Evolutionary conservation across 2,329 filamentous ascomycete genomes (phyloP).

Genomic region (Calonectria pseudoreteaudii): DNA sequence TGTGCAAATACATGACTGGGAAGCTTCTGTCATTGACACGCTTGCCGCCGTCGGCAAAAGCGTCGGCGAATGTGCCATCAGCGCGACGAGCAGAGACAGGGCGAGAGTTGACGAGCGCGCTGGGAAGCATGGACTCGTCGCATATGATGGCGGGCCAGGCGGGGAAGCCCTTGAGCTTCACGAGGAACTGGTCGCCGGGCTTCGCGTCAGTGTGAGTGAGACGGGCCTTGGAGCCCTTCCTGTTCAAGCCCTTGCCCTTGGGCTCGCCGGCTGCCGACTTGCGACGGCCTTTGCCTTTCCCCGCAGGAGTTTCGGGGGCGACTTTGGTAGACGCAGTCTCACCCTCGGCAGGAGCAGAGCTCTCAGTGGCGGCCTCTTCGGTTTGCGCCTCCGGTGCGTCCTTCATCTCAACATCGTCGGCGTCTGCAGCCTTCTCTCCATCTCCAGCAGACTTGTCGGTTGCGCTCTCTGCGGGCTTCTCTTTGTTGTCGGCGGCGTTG

Average conservation of each 20-base stretch:
- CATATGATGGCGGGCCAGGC: slow-evolving; percentile 95
- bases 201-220: slow-evolving; percentile 81
- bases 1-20: slow-evolving; percentile 93
- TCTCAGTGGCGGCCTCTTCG: slow-evolving; percentile 45
- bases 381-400: slow-evolving; percentile 48
- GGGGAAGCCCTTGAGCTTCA: slow-evolving; percentile 93
- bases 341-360: slow-evolving; percentile 39
- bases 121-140: slow-evolving; percentile 93
- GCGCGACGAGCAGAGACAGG: slow-evolving; percentile 85
- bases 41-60: slow-evolving; percentile 89
- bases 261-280: slow-evolving; percentile 78
- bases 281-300: slow-evolving; percentile 68
- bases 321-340: slow-evolving; percentile 42
- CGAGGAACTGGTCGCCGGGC: slow-evolving; percentile 91
- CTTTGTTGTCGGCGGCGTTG: slow-evolving; percentile 43
- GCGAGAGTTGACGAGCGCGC: slow-evolving; percentile 78
- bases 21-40: slow-evolving; percentile 87
- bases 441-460: slow-evolving; percentile 43
- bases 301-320: slow-evolving; percentile 44
- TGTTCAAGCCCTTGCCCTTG: slow-evolving; percentile 85
- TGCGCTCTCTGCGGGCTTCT: slow-evolving; percentile 46
- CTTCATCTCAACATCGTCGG: slow-evolving; percentile 67
- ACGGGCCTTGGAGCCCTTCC: slow-evolving; percentile 83
- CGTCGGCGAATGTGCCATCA: slow-evolving; percentile 89
- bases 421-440: slow-evolving; percentile 40